These are phyloP conservation scores for Pulveroboletus ravenelii DNA, from an alignment of 768 basidiomycete species.

Conservation along the genomic window DNA sequence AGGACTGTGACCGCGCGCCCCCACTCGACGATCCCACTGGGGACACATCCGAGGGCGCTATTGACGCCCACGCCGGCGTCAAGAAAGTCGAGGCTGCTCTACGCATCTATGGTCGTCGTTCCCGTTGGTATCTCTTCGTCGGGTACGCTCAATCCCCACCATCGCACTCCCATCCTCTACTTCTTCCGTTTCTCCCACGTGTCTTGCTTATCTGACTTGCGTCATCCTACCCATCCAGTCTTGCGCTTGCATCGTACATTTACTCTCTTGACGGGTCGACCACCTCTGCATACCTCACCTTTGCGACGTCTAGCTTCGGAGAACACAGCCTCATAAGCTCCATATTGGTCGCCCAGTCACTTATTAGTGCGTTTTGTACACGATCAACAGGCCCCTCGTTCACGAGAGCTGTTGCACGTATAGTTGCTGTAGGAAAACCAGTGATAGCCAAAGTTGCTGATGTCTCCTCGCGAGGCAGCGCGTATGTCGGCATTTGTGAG, in stretches of 20 bases:
- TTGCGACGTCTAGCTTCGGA: constrained; percentile 50
- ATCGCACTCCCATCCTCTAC: too few relatives aligned
- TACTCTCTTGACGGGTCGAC: constrained; percentile 72
- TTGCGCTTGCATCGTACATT: constrained; percentile 69
- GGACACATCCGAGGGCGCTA: not conserved
- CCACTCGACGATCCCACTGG: not conserved
- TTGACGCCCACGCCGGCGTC: constrained; percentile 39
- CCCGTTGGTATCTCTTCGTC: constrained; percentile 56
- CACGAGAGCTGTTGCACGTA: constrained; percentile 3
- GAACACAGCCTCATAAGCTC: constrained; percentile 53
- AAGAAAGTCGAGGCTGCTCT: constrained; percentile 47
- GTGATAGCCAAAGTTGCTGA: constrained; percentile 73
- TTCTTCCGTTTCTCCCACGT: not conserved
- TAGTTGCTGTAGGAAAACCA: constrained; percentile 55
- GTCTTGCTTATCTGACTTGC: not conserved
- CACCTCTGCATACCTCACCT: constrained; percentile 59
- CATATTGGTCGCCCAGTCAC: constrained; percentile 50
- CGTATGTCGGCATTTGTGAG: constrained; percentile 55
- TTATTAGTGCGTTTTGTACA: constrained; percentile 42
- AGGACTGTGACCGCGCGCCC: not conserved
- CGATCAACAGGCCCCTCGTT: constrained; percentile 7
- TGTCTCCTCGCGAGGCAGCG: constrained; percentile 60
- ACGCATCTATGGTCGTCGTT: constrained; percentile 48
- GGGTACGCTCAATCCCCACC: constrained; percentile 34
- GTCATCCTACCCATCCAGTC: constrained; percentile 25